These are phyloP conservation scores for Prunus padus DNA, from an alignment of 306 rosid genomes.

Conservation along the genomic window DNA sequence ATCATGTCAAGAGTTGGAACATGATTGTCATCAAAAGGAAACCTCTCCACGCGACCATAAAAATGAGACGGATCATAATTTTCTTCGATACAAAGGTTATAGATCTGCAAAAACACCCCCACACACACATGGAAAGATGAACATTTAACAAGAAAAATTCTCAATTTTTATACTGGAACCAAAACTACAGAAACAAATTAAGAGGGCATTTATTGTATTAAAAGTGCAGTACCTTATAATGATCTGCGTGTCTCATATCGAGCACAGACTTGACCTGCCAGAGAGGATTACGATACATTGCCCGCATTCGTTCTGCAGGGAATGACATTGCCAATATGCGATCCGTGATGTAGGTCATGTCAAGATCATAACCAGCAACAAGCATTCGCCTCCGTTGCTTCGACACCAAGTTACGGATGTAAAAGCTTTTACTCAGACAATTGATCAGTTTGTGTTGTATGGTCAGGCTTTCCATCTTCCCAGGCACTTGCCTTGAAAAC, in stretches of 20 bases:
- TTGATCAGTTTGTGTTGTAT: constrained; percentile 60
- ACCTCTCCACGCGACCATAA: constrained; percentile 78
- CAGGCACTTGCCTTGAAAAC: constrained; percentile 44
- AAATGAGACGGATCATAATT: constrained; percentile 71
- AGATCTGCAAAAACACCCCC: constrained; percentile 50
- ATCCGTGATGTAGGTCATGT: constrained; percentile 93
- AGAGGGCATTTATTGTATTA: background rate
- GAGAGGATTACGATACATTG: constrained; percentile 88
- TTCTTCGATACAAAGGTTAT: constrained; percentile 92
- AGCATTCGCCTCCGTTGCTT: constrained; percentile 90
- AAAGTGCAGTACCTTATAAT: constrained; percentile 59
- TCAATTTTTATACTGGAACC: background rate
- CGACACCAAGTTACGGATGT: constrained; percentile 84
- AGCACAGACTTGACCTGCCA: constrained; percentile 98
- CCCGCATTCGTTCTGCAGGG: constrained; percentile 90
- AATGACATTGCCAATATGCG: constrained; percentile 87
- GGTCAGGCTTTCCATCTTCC: constrained; percentile 35
- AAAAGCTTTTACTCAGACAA: constrained; percentile 60
- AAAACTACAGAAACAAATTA: background rate
- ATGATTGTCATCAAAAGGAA: constrained; percentile 93
- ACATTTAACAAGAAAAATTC: background rate
- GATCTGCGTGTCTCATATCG: constrained; percentile 76
- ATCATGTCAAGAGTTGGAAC: constrained; percentile 79
- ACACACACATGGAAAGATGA: background rate
- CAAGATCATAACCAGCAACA: constrained; percentile 94